Evolutionary conservation across 768 basidiomycete species (phyloP), one percentile per base, ranked within the genome.

Genomic region (Pleurotus citrinopileatus): DNA sequence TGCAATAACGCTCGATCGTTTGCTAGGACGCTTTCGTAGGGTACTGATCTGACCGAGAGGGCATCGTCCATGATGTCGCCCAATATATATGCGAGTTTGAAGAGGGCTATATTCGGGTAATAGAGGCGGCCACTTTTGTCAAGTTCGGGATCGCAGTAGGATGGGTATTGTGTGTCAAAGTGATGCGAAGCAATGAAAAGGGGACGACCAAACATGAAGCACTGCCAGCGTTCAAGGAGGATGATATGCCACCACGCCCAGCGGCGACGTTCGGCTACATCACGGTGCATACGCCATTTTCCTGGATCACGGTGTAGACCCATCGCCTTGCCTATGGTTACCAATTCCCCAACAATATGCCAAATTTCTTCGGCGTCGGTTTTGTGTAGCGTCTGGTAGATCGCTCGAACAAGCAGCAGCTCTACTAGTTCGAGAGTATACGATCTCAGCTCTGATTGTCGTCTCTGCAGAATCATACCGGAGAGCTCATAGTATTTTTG

Each of bases 221-320:
- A 87, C 65, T 92, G 89, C 91, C 91, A 93, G 59, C 89, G 76
- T 72, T 92, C 91, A 27, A 91, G 75, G 50, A 90, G 73, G 32
- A 93, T 69, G 56, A 90, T 89, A 67, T 93, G 89, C 91, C 91
- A 93, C 91, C 91, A 93, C 5, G 89, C 88, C 91, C 91, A 92
- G 52, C 91, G 75, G 47, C 91, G 75, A 54, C 91, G 78, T 65
- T 92, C 91, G 29, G 88, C 85, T 8, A 84, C 70, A 55, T 83
- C 83, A 54, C 77, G 76, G 46, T 78, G 81, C 77, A 90, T 85
- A 57, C 79, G 78, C 78, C 84, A 90, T 64, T 84, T 84, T 40
- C 80, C 83, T n/a, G 91, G 91, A 68, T 93, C 91, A 17, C 91
- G 83, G 68, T 93, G 91, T 6, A 93, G 71, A 8, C 91, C 91